Base-by-base conservation (phyloP, 768 basidiomycete species). In the Mycena epipterygia region DNA sequence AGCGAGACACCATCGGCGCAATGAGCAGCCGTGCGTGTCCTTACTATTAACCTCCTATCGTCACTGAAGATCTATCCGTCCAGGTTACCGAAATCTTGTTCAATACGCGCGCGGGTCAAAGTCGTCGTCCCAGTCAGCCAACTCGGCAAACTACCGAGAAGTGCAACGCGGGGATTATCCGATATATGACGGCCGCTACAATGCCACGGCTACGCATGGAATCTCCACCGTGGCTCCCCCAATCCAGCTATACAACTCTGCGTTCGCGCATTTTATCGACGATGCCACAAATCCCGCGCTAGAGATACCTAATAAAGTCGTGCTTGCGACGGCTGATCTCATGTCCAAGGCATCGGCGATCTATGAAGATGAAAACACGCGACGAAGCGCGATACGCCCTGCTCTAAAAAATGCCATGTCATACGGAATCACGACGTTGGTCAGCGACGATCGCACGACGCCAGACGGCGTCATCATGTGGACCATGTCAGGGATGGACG, bases 251-350 rank as follows among this genome's bases (percentile, higher is more conserved):
- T 79, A 76, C 56, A 64, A 80, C 41, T 74, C 78, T 16, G 72
- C 75, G 25, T 82, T 82, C 37, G 72, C 75, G 17, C 49, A 58
- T 25, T 82, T 82, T 66, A 5, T 74, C 64, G 56, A 76, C 70
- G 41, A 78, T 73, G 25, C 75, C 65, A 32, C n/a, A 42, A 72
- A 21, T 64, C 70, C 49, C 2, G 65, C 70, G 3, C 21, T 61
- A 32, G 59, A 48, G 33, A 71, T 75, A 1, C 3, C 46, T n/a
- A 57, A 75, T 19, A 23, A 67, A 19, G 23, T 78, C 19, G 56
- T 2, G 7, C 1, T 64, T 0, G 57, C 69, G 11, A 42, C 42
- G 2, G 27, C 59, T 44, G 35, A 70, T 3, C 63, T 81, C 30
- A 70, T 77, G 65, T 3, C 2, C 35, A 12, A 5, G 35, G 74